Percentiles rank a stretch among this genome's conserved stretches.
Evolutionary conservation across 1,284 basidiomycete species (phyloP).

Genomic region (Sanguinoderma infundibulare): DNA sequence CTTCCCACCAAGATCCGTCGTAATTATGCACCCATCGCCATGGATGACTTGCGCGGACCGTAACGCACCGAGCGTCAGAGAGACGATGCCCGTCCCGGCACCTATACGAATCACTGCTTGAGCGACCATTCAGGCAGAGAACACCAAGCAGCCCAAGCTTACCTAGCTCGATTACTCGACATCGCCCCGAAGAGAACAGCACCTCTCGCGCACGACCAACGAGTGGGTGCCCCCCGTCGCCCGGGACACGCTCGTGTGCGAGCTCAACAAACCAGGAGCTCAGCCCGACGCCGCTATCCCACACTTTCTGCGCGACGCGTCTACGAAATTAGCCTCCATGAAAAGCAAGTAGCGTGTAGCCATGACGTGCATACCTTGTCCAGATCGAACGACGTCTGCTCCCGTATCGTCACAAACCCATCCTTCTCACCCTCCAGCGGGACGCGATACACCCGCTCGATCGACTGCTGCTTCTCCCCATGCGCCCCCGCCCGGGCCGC

Average conservation of each 20-base stretch:
- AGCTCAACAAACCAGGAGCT: slow-evolving; percentile 71
- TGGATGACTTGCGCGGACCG: slow-evolving; percentile 37
- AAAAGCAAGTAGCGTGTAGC: background rate
- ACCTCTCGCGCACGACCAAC: slow-evolving; percentile 34
- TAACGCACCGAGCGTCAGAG: slow-evolving; percentile 65
- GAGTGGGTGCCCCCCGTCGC: background rate
- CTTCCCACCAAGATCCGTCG: slow-evolving; percentile 76
- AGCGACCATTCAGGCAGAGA: background rate
- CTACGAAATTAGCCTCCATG: slow-evolving; percentile 19
- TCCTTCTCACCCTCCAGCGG: slow-evolving; percentile 26
- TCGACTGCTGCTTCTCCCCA: slow-evolving; percentile 68
- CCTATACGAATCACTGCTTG: slow-evolving; percentile 46
- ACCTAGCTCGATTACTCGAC: slow-evolving; percentile 73
- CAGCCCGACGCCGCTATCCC: slow-evolving; percentile 88
- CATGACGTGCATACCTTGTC: slow-evolving; percentile 68
- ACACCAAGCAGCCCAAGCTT: slow-evolving; percentile 24
- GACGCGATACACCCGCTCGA: slow-evolving; percentile 63
- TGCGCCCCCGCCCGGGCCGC: slow-evolving; percentile 19
- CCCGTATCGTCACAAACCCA: slow-evolving; percentile 56
- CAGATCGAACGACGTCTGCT: slow-evolving; percentile 86
- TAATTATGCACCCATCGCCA: slow-evolving; percentile 50
- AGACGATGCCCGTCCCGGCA: slow-evolving; percentile 82
- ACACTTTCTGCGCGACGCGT: slow-evolving; percentile 72
- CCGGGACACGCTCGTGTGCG: slow-evolving; percentile 2
- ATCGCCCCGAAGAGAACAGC: slow-evolving; percentile 44